phyloP scores from a whole-genome alignment of 75 land plant genomes.

The Cupressus sempervirens region DNA sequence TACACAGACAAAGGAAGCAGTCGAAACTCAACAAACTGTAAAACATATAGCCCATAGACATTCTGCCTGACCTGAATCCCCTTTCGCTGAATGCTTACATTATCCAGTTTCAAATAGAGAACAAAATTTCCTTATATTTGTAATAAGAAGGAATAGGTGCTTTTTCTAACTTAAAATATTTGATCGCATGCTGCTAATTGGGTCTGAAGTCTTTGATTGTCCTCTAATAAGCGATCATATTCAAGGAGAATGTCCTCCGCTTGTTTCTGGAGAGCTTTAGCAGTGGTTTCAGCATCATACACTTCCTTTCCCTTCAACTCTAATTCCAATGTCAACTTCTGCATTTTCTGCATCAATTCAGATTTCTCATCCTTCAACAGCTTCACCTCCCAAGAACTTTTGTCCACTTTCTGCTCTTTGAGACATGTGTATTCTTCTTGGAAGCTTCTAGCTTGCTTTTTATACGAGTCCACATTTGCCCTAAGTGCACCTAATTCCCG shows the following conservation, averaged over 20 bases:
- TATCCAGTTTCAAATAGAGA: not conserved
- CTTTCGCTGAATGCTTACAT: conserved; percentile 4
- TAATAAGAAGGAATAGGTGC: conserved; percentile 3
- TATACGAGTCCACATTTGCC: conserved; percentile 22
- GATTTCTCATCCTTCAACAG: conserved; percentile 46
- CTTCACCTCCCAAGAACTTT: conserved; percentile 34
- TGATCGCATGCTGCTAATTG: conserved; percentile 17
- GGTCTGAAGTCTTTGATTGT: conserved; percentile 71
- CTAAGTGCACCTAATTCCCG: conserved; percentile 29
- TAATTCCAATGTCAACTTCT: conserved; percentile 51
- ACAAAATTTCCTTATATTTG: conserved; percentile 3
- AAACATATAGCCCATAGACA: not conserved
- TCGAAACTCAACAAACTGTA: conserved; percentile 6
- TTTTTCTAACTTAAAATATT: not conserved
- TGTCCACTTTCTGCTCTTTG: conserved; percentile 46
- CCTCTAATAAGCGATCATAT: conserved; percentile 77
- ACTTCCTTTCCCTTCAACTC: conserved; percentile 50
- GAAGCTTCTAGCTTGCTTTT: conserved; percentile 43
- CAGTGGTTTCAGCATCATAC: conserved; percentile 55
- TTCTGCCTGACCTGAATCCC: not conserved
- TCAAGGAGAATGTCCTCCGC: conserved; percentile 79
- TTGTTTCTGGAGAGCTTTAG: conserved; percentile 71
- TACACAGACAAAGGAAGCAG: not conserved
- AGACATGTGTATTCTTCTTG: conserved; percentile 36
- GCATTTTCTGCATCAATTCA: conserved; percentile 38